Evolutionary conservation across 208 protist species (phyloP).

Genomic region (Wallacemonas rigidus): DNA sequence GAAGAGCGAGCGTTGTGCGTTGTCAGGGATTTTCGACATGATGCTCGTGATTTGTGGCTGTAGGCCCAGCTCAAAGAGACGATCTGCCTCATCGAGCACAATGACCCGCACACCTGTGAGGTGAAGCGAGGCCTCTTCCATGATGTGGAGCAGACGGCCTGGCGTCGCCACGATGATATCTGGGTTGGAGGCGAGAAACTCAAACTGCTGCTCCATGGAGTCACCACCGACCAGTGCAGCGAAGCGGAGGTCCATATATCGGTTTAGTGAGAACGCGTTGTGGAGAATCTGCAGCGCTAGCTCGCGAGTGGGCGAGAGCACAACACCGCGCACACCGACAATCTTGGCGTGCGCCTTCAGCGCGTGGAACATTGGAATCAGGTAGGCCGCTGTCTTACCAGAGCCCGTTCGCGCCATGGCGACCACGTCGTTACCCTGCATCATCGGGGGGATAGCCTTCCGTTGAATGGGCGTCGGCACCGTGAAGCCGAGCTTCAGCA

Average conservation of each 20-base stretch:
- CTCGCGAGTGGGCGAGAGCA: conserved; percentile 99
- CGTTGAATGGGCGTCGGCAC: conserved; percentile 99
- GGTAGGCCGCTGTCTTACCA: conserved; percentile 99
- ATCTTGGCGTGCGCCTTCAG: conserved; percentile 90
- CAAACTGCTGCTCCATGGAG: conserved; percentile 98
- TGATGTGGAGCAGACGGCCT: conserved; percentile 97
- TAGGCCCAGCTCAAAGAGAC: conserved; percentile 98
- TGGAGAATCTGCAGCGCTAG: conserved; percentile 98
- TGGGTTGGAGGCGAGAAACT: conserved; percentile 94
- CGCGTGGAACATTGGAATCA: conserved; percentile 97
- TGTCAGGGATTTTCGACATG: conserved; percentile 92
- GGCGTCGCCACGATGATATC: conserved; percentile 99
- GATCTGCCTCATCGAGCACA: conserved; percentile 99
- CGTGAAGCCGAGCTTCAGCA: conserved; percentile 96
- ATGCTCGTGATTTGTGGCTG: conserved; percentile 97
- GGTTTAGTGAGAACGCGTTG: conserved; percentile 94
- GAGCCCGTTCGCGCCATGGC: conserved; percentile 99
- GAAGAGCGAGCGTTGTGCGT: conserved; percentile 97
- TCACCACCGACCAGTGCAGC: conserved; percentile 97
- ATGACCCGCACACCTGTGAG: conserved; percentile 93
- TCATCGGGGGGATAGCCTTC: conserved; percentile 94
- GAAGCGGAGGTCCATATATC: conserved; percentile 93
- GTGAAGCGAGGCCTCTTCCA: conserved; percentile 94
- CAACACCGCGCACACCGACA: conserved; percentile 95
- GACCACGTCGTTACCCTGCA: conserved; percentile 97